phyloP scores from a whole-genome alignment of 257 asterid species.

The Marsdenia floribunda region DNA sequence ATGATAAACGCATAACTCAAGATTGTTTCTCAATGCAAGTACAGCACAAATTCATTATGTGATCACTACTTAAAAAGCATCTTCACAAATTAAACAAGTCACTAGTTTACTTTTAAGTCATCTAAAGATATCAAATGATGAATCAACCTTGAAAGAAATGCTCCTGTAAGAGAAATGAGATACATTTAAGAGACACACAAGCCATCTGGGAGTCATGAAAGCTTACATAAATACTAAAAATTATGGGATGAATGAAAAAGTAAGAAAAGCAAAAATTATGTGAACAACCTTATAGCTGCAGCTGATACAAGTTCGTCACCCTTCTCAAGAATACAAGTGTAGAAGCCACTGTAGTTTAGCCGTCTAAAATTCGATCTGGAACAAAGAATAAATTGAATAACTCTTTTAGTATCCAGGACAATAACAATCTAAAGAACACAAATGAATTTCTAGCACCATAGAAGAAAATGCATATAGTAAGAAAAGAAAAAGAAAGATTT shows the following conservation, averaged over 20 bases:
- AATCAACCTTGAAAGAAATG: not conserved
- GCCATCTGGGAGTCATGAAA: not conserved
- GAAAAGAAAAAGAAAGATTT: not conserved
- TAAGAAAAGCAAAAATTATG: constrained; percentile 14
- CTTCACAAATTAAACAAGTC: not conserved
- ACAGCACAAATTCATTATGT: not conserved
- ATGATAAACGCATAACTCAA: not conserved
- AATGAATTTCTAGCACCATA: not conserved
- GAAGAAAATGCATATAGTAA: not conserved
- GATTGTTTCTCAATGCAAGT: not conserved
- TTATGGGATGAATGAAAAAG: not conserved
- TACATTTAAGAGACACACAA: not conserved
- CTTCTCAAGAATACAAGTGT: constrained; percentile 73
- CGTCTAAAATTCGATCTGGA: constrained; percentile 86
- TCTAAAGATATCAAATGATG: not conserved
- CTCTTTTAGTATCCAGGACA: not conserved
- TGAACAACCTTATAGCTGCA: constrained; percentile 79
- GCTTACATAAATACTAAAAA: not conserved
- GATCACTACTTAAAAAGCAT: too few species aligned
- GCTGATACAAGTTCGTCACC: constrained; percentile 73
- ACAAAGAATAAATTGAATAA: not conserved
- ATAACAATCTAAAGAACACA: not conserved
- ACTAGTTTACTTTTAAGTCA: not conserved
- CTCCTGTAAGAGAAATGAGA: not conserved
- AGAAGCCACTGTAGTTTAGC: constrained; percentile 73